Base-by-base conservation (phyloP, 345 rosid species). In the Salix caprea region DNA sequence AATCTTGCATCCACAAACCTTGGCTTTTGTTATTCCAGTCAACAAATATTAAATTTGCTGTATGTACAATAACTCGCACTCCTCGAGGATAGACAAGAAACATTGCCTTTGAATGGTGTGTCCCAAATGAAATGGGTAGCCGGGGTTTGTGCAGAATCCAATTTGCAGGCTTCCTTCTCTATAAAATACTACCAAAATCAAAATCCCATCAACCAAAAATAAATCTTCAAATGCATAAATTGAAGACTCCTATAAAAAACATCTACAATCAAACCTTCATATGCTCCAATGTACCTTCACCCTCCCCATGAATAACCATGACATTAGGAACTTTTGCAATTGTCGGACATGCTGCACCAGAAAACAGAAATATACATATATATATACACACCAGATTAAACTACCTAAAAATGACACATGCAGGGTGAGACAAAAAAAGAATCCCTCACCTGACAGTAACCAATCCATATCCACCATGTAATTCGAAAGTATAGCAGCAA, bases 1-100 rank as follows among this genome's bases (percentile, higher is more conserved):
- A 96, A 88, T 96, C 98, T 91, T 96, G 98, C 94, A 91, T 91
- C 99, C 99, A 96, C 81, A 96, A 82, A 71, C 98, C 99, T 88
- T 93, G 99, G 73, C 88, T 93, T 82, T 93, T 96, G 86, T 93
- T 91, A 82, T 96, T 96, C 99, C 99, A 96, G 81, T 93, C 99
- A 77, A 91, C 96, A 70, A 86, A 71, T 79, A 96, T 96, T 73
- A 96, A 81, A 83, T 93, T 96, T 28, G 99, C 98, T 0, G 99
- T 96, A 81, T 96, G 99, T 50, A 96, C 89, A 76, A 91, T 86
- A 81, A 95, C 76, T 84, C 98, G 86, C 65, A 95, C 90, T 67
- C 99, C 97, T 72, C 48, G 85, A 69, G 90, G 89, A 87, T 95
- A 96, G 32, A 96, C 87, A 65, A 96, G 97, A 87, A 96, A 67